Percentiles rank a stretch among this genome's conserved stretches.
Conservation (phyloP, 306 rosid genomes). For the Lablab purpureus region DNA sequence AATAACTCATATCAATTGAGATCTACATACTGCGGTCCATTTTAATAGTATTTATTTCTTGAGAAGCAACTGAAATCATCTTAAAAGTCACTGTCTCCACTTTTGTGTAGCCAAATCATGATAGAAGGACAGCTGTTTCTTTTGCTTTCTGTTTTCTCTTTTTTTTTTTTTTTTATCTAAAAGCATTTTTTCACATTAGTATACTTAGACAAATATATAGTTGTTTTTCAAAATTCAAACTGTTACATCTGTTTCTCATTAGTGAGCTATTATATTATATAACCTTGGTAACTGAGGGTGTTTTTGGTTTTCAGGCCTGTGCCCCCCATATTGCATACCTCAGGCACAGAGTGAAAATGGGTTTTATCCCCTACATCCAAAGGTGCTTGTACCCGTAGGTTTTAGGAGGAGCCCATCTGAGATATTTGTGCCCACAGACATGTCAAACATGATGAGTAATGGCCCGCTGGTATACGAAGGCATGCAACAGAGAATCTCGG, state of each 20-base stretch:
- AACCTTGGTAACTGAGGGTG: background rate
- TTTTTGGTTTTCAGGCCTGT: slow-evolving; percentile 53
- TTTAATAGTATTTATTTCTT: background rate
- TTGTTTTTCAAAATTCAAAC: slow-evolving; percentile 1
- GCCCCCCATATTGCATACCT: slow-evolving; percentile 61
- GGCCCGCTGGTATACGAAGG: slow-evolving; percentile 30
- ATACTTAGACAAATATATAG: background rate
- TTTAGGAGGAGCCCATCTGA: slow-evolving; percentile 47
- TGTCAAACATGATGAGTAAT: slow-evolving; percentile 36
- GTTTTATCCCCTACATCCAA: slow-evolving; percentile 51
- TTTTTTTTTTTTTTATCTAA: background rate
- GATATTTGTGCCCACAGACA: slow-evolving; percentile 38
- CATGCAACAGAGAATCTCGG: slow-evolving; percentile 40
- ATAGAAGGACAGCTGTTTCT: slow-evolving; percentile 16
- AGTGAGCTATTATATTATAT: no score
- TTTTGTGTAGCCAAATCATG: slow-evolving; percentile 33
- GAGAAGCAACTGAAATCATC: background rate
- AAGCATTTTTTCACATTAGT: background rate
- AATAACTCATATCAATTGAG: no score
- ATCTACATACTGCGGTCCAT: no score
- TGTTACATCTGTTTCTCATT: background rate
- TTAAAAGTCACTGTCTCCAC: background rate
- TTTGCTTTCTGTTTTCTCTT: background rate
- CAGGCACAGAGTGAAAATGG: slow-evolving; percentile 57
- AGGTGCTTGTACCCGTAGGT: slow-evolving; percentile 50